These are phyloP conservation scores for Mycena galericulata DNA, from an alignment of 768 basidiomycete genomes.

Conservation along the genomic window DNA sequence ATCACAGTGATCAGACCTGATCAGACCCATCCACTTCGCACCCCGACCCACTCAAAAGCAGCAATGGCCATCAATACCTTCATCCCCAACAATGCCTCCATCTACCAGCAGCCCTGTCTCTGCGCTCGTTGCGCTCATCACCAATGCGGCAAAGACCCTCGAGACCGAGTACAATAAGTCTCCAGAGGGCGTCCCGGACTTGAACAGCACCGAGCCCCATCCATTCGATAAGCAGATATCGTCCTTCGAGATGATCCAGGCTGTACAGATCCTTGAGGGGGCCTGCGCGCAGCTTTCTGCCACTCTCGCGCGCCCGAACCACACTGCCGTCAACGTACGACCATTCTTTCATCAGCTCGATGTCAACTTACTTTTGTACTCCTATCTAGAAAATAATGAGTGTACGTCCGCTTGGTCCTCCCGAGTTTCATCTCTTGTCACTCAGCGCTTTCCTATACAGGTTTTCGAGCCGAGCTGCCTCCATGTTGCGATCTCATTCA, in stretches of 20 bases:
- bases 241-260: constrained; percentile 34
- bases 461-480: constrained; percentile 40
- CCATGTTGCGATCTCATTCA: constrained; percentile 31
- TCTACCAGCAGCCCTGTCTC: constrained; percentile 2
- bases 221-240: constrained; percentile 34
- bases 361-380: too few relatives aligned
- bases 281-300: constrained; percentile 45
- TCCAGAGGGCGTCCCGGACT: constrained; percentile 40
- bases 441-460: constrained; percentile 7
- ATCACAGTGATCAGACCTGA: neutral
- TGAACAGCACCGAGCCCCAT: constrained; percentile 37
- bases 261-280: constrained; percentile 42
- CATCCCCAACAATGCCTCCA: neutral
- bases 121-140: constrained; percentile 33
- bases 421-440: too few relatives aligned
- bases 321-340: constrained; percentile 43
- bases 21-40: neutral
- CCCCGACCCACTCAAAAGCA: neutral
- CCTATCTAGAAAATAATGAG: too few relatives aligned
- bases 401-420: neutral
- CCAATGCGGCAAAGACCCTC: constrained; percentile 37
- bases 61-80: neutral
- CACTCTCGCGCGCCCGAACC: constrained; percentile 38
- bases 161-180: constrained; percentile 39
- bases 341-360: neutral